A percentile compares a stretch with the other conserved stretches of the same genome.
Evolutionary conservation across 2,329 filamentous ascomycete species (phyloP).

Genomic region (Hypoxylon sp.): DNA sequence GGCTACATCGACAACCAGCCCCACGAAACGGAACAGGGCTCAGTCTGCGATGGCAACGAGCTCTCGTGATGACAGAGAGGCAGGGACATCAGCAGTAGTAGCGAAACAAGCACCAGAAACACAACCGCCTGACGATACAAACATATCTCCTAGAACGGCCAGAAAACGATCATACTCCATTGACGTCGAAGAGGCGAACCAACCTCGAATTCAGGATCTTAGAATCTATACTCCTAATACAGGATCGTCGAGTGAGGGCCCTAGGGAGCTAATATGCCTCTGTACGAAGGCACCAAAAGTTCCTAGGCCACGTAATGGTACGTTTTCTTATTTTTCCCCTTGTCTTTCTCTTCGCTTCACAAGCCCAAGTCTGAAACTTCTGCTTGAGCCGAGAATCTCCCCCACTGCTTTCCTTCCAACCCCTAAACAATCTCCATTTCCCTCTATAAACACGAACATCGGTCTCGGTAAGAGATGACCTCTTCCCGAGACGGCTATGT

Average conservation of each 20-base stretch:
- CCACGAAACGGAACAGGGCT: conserved; percentile 39
- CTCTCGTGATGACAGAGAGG: conserved; percentile 30
- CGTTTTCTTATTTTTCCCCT: conserved; percentile 50
- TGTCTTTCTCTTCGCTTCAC: conserved; percentile 28
- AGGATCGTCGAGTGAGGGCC: conserved; percentile 43
- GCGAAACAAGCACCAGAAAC: conserved; percentile 18
- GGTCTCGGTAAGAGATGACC: conserved; percentile 36
- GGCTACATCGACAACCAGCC: conserved; percentile 40
- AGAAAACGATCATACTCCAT: conserved; percentile 64
- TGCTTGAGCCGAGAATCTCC: conserved; percentile 19
- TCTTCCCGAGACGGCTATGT: conserved; percentile 49
- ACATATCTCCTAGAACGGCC: conserved; percentile 13
- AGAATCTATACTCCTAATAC: conserved; percentile 57
- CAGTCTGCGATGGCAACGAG: conserved; percentile 48
- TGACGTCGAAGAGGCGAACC: conserved; percentile 62
- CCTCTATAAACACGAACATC: conserved; percentile 15
- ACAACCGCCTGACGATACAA: conserved; percentile 22
- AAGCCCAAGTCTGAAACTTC: conserved; percentile 17
- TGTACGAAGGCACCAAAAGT: conserved; percentile 71
- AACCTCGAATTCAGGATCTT: conserved; percentile 55
- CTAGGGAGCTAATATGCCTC: conserved; percentile 66
- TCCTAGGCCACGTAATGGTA: conserved; percentile 72
- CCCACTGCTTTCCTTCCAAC: conserved; percentile 36
- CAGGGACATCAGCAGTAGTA: conserved; percentile 31
- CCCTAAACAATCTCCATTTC: conserved; percentile 30